A percentile compares a stretch with the other conserved stretches of the same genome.
Conservation (phyloP, 1,284 basidiomycete genomes). For the Ceratobasidium papillatum region DNA sequence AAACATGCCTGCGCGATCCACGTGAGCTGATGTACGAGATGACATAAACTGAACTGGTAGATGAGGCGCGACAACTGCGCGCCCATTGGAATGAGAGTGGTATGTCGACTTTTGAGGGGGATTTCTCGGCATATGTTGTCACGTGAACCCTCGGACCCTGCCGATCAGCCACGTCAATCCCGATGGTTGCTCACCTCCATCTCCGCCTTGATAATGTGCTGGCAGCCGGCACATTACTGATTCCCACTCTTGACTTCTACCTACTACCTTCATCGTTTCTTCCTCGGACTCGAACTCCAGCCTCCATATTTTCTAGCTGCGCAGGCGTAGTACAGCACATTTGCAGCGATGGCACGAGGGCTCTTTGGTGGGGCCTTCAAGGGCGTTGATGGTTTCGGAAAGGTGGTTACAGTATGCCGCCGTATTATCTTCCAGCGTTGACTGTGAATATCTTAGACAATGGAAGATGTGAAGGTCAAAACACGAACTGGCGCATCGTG, state of each 20-base stretch:
- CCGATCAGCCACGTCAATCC: not conserved
- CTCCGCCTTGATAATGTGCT: not conserved
- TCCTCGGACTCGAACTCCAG: not conserved
- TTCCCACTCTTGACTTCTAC: not conserved
- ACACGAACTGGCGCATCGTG: slow-evolving; percentile 91
- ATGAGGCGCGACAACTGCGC: too few relatives aligned
- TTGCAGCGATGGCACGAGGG: slow-evolving; percentile 71
- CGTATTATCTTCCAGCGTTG: not conserved
- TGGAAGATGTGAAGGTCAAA: slow-evolving; percentile 98
- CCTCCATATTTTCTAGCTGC: not conserved
- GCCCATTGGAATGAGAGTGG: too few relatives aligned
- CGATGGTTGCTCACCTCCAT: not conserved
- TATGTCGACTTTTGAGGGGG: too few relatives aligned
- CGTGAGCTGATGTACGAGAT: too few relatives aligned
- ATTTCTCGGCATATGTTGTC: not conserved
- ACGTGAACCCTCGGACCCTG: not conserved
- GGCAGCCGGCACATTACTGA: not conserved
- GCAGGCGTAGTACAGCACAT: not conserved
- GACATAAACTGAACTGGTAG: too few relatives aligned
- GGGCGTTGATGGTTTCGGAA: slow-evolving; percentile 96
- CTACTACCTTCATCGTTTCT: not conserved
- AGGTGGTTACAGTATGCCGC: slow-evolving; percentile 66
- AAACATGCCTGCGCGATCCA: too few relatives aligned
- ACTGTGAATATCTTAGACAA: slow-evolving; percentile 70
- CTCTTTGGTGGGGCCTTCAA: slow-evolving; percentile 70